Percentiles rank a stretch among this genome's conserved stretches.
phyloP scores from a whole-genome alignment of 2,329 filamentous ascomycete genomes.

The Alternaria hordeiaustralica region DNA sequence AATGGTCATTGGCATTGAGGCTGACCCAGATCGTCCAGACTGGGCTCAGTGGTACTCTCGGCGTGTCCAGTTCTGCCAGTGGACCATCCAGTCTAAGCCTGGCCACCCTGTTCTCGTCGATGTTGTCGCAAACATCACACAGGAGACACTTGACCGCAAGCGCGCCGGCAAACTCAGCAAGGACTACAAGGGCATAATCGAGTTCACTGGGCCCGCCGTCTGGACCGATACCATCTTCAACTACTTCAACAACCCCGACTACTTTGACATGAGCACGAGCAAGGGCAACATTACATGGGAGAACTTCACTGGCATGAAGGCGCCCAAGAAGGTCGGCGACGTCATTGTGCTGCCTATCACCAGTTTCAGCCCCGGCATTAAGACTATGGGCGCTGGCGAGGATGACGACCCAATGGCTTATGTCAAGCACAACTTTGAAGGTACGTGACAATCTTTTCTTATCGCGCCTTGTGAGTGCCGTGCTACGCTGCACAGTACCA shows the following conservation, averaged over 20 bases:
- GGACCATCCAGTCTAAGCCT: constrained; percentile 96
- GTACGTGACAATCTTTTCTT: constrained; percentile 59
- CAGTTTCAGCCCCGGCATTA: constrained; percentile 93
- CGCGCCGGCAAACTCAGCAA: constrained; percentile 67
- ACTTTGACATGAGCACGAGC: constrained; percentile 79
- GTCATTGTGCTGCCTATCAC: constrained; percentile 94
- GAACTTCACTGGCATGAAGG: constrained; percentile 88
- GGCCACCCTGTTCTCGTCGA: constrained; percentile 92
- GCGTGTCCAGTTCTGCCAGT: constrained; percentile 97
- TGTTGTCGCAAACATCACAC: constrained; percentile 83
- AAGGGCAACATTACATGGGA: constrained; percentile 79
- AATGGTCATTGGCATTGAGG: constrained; percentile 92
- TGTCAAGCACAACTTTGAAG: constrained; percentile 96
- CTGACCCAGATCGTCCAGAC: constrained; percentile 89
- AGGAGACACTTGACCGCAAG: constrained; percentile 79
- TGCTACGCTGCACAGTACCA: constrained; percentile 5
- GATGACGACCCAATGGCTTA: constrained; percentile 94
- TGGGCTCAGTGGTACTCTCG: constrained; percentile 97
- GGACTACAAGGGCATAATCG: constrained; percentile 79
- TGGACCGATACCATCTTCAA: constrained; percentile 94
- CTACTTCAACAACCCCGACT: constrained; percentile 91
- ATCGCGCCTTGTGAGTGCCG: not conserved
- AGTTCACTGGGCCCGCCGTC: constrained; percentile 90
- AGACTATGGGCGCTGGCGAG: constrained; percentile 90
- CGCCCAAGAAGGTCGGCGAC: constrained; percentile 86